Percentiles rank a stretch among this genome's conserved stretches.
phyloP scores from a whole-genome alignment of 441 rosid genomes.

The Pelargonium cotyledonis region DNA sequence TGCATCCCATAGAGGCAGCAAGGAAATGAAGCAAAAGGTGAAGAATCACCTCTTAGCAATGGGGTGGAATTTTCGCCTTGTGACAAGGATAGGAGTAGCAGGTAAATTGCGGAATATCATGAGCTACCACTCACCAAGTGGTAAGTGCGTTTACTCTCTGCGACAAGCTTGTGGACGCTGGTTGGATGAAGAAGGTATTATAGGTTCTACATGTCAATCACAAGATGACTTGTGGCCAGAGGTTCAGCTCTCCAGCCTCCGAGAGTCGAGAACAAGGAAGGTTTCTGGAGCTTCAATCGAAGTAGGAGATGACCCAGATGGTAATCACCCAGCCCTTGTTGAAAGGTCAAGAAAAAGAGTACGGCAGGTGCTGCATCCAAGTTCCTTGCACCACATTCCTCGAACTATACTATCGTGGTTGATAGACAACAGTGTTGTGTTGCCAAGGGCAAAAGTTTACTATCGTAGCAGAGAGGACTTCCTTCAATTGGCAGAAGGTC shows the following conservation, averaged over 20 bases:
- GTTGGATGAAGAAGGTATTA: constrained; percentile 15
- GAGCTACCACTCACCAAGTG: constrained; percentile 34
- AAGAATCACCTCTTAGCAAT: constrained; percentile 42
- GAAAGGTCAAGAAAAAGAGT: constrained; percentile 47
- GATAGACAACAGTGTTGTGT: constrained; percentile 48
- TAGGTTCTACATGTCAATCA: constrained; percentile 13
- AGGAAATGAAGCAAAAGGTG: constrained; percentile 28
- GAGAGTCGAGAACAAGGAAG: constrained; percentile 23
- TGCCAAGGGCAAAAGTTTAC: constrained; percentile 55
- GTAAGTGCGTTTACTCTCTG: constrained; percentile 37
- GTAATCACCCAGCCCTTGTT: constrained; percentile 14
- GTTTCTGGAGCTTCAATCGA: constrained; percentile 15
- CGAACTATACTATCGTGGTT: constrained; percentile 66
- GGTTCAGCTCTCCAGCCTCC: constrained; percentile 14
- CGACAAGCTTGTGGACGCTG: constrained; percentile 35
- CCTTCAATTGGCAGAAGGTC: constrained; percentile 39
- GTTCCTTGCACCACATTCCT: constrained; percentile 35
- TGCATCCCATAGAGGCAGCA: constrained; percentile 15
- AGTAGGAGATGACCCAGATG: constrained; percentile 13
- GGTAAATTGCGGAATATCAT: constrained; percentile 19
- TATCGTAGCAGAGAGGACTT: constrained; percentile 30
- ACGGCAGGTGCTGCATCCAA: constrained; percentile 31
- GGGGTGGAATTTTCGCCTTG: constrained; percentile 41
- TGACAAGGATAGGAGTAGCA: background rate
- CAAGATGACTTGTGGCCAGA: constrained; percentile 13